These are phyloP conservation scores for Orbilia quercus DNA, from an alignment of 2,329 filamentous ascomycete genomes.

Conservation along the genomic window DNA sequence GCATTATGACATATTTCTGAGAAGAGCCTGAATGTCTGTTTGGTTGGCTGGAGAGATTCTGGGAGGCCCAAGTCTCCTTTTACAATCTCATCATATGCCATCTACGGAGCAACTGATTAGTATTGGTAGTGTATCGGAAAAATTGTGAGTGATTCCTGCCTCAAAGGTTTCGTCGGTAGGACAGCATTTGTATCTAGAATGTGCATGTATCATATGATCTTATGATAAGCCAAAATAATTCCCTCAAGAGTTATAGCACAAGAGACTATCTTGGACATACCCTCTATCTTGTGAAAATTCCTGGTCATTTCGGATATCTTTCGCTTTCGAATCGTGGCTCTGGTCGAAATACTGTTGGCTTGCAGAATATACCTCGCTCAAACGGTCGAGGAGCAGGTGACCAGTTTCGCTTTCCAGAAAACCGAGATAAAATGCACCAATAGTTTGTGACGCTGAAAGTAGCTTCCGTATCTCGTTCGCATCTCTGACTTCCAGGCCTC, in stretches of 20 bases:
- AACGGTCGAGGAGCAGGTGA: conserved; percentile 16
- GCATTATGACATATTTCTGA: conserved; percentile 48
- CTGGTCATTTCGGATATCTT: conserved; percentile 29
- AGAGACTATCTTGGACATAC: not conserved
- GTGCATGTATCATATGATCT: not conserved
- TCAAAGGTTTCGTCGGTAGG: conserved; percentile 45
- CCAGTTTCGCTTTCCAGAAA: conserved; percentile 36
- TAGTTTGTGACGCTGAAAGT: conserved; percentile 11
- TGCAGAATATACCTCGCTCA: conserved; percentile 35
- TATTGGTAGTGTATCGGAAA: not conserved
- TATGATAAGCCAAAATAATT: not conserved
- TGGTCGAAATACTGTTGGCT: conserved; percentile 44
- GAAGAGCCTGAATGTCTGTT: conserved; percentile 38
- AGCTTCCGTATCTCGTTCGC: conserved; percentile 26
- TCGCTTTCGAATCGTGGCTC: conserved; percentile 13
- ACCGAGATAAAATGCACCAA: conserved; percentile 45
- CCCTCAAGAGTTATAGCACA: not conserved
- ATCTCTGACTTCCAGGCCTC: conserved; percentile 17
- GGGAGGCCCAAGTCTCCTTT: conserved; percentile 39
- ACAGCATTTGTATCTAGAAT: conserved; percentile 40
- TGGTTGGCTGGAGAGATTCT: conserved; percentile 14
- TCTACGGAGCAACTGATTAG: conserved; percentile 9
- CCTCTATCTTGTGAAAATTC: conserved; percentile 42
- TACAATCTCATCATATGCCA: conserved; percentile 47
- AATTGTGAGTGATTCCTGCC: conserved; percentile 1